phyloP scores from a whole-genome alignment of 2,329 filamentous ascomycete genomes.

The Exophiala spinifera region DNA sequence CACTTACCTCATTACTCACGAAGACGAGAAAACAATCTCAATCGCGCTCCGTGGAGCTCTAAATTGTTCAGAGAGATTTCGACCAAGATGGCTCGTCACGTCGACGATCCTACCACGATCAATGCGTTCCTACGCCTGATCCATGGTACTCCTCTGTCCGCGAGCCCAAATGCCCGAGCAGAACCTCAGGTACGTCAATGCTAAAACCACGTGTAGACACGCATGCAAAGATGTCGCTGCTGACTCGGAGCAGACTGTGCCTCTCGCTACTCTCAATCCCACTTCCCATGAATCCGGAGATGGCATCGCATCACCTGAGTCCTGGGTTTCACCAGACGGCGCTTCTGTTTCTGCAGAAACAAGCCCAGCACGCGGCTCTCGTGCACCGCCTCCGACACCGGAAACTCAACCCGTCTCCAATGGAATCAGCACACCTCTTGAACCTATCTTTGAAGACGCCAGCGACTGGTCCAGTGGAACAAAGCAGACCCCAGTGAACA shows the following conservation, averaged over 20 bases:
- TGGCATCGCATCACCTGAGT: background rate
- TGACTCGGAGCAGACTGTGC: background rate
- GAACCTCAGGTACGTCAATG: background rate
- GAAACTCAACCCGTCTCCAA: background rate
- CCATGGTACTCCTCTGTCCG: background rate
- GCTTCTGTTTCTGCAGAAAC: background rate
- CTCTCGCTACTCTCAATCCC: background rate
- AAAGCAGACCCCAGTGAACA: background rate
- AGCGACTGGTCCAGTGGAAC: background rate
- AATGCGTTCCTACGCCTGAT: conserved; percentile 3
- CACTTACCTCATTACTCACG: background rate
- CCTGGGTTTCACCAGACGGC: background rate
- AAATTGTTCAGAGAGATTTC: background rate
- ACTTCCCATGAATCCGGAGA: background rate
- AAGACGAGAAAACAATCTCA: no score
- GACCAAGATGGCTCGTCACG: background rate
- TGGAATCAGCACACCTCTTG: background rate
- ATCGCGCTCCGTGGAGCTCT: background rate
- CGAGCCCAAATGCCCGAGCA: background rate
- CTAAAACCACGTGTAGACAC: background rate
- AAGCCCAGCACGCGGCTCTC: background rate
- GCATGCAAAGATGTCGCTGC: background rate
- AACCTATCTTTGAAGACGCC: conserved; percentile 1
- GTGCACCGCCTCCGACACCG: conserved; percentile 5
- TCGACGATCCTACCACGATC: background rate